These are phyloP conservation scores for Bipolaris victoriae DNA, from an alignment of 2,329 filamentous ascomycete species.

Conservation along the genomic window DNA sequence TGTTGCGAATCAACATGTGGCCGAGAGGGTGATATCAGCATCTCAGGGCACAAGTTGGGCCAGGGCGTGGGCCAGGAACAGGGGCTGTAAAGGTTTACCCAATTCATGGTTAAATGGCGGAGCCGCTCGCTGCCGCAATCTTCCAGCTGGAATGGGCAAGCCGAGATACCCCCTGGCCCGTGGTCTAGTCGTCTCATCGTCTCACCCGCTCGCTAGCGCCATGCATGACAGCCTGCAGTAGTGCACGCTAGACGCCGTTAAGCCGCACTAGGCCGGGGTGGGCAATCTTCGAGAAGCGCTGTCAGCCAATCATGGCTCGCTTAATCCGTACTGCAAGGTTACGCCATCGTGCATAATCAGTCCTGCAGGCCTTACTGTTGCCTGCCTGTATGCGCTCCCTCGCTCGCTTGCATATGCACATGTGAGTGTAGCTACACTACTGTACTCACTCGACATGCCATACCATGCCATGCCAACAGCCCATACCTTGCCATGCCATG, in stretches of 20 bases:
- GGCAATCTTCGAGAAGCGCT: constrained; percentile 13
- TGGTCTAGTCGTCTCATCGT: neutral
- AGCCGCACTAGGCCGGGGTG: constrained; percentile 12
- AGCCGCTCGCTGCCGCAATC: constrained; percentile 16
- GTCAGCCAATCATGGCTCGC: constrained; percentile 4
- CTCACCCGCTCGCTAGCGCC: constrained; percentile 9
- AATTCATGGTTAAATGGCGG: constrained; percentile 12
- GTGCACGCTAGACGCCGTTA: constrained; percentile 15
- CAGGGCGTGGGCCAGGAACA: neutral
- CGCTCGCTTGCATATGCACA: constrained; percentile 16
- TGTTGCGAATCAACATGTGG: neutral
- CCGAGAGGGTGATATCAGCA: constrained; percentile 2
- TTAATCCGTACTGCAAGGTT: constrained; percentile 1
- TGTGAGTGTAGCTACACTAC: neutral
- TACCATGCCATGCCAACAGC: no score
- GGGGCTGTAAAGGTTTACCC: neutral
- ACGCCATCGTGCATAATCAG: constrained; percentile 13
- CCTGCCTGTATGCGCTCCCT: neutral
- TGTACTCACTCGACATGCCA: neutral
- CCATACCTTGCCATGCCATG: no score
- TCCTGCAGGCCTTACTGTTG: neutral
- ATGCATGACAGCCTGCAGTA: constrained; percentile 19
- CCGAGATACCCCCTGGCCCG: constrained; percentile 2
- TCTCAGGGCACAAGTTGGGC: neutral
- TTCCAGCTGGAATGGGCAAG: constrained; percentile 4